phyloP scores from a whole-genome alignment of 345 rosid species.

The Diplotaxis tenuifolia region DNA sequence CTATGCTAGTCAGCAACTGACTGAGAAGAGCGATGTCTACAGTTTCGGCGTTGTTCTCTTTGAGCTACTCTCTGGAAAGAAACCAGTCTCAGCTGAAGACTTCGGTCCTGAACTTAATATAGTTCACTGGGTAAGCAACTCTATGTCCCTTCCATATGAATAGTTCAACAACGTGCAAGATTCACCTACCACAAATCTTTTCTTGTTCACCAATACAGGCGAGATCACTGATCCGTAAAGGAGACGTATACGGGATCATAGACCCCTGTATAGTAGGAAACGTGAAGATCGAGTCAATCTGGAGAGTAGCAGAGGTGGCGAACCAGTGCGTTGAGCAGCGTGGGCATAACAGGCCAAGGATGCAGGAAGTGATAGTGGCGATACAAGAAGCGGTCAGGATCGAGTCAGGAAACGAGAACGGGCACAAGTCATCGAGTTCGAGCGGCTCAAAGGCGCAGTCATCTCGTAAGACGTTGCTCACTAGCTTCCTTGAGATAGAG shows the following conservation, averaged over 20 bases:
- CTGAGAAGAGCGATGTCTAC: slow-evolving; percentile 95
- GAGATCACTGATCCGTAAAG: slow-evolving; percentile 75
- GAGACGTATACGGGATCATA: slow-evolving; percentile 69
- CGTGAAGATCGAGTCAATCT: slow-evolving; percentile 75
- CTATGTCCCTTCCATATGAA: background rate
- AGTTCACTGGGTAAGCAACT: slow-evolving; percentile 77
- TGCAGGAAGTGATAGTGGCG: slow-evolving; percentile 83
- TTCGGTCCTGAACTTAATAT: slow-evolving; percentile 84
- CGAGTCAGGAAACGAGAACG: slow-evolving; percentile 55
- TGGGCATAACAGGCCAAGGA: slow-evolving; percentile 64
- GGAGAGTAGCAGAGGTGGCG: slow-evolving; percentile 89
- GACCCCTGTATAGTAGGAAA: slow-evolving; percentile 59
- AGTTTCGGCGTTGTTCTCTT: slow-evolving; percentile 97
- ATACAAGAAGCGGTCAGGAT: slow-evolving; percentile 86
- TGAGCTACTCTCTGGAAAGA: slow-evolving; percentile 86
- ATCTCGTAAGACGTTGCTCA: slow-evolving; percentile 75
- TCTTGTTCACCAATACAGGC: slow-evolving; percentile 50
- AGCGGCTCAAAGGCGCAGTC: slow-evolving; percentile 61
- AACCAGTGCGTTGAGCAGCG: slow-evolving; percentile 83
- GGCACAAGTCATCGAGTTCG: slow-evolving; percentile 34
- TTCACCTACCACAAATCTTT: background rate
- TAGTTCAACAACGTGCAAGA: background rate
- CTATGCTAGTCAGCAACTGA: slow-evolving; percentile 83
- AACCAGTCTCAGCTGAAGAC: slow-evolving; percentile 79
- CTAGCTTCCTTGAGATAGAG: slow-evolving; percentile 90